These are phyloP conservation scores for Phlebiopsis gigantea DNA, from an alignment of 768 basidiomycete genomes.

Conservation along the genomic window DNA sequence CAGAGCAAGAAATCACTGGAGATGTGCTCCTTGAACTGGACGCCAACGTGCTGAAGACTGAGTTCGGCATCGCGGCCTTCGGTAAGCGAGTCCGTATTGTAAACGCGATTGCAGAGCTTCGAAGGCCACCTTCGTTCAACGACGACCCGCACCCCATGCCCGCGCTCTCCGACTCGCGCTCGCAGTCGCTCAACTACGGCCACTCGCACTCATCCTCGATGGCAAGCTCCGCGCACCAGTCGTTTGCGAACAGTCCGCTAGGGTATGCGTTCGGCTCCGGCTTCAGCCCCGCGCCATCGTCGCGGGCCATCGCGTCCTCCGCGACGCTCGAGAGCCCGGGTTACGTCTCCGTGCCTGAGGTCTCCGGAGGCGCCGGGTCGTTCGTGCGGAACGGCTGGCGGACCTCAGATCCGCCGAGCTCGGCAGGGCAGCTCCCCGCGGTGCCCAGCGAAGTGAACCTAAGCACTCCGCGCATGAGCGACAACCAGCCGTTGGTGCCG, in stretches of 20 bases:
- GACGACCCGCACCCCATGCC: conserved; percentile 34
- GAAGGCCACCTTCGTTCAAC: conserved; percentile 59
- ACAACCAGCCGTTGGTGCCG: not conserved
- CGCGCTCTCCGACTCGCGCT: conserved; percentile 16
- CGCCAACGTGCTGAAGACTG: conserved; percentile 81
- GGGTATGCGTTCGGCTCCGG: conserved; percentile 14
- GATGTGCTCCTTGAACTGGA: conserved; percentile 96
- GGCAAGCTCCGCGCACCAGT: conserved; percentile 38
- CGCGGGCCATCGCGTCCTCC: conserved; percentile 5
- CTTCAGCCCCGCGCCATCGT: conserved; percentile 25
- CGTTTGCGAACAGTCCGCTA: conserved; percentile 35
- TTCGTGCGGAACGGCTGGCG: conserved; percentile 15
- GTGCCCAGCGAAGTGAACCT: conserved; percentile 9
- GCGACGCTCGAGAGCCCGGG: conserved; percentile 30
- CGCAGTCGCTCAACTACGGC: conserved; percentile 22
- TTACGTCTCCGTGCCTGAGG: conserved; percentile 12
- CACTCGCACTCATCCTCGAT: conserved; percentile 30
- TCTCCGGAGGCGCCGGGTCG: conserved; percentile 4
- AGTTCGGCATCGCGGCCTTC: conserved; percentile 91
- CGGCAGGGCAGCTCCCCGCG: not conserved
- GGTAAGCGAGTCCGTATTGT: conserved; percentile 93
- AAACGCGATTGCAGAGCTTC: conserved; percentile 87
- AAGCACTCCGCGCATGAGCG: conserved; percentile 5
- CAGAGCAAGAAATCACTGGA: conserved; percentile 98
- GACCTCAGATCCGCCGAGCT: conserved; percentile 17